These are phyloP conservation scores for Sarcocystis neurona DNA, from an alignment of 169 alveolate species.

Conservation along the genomic window DNA sequence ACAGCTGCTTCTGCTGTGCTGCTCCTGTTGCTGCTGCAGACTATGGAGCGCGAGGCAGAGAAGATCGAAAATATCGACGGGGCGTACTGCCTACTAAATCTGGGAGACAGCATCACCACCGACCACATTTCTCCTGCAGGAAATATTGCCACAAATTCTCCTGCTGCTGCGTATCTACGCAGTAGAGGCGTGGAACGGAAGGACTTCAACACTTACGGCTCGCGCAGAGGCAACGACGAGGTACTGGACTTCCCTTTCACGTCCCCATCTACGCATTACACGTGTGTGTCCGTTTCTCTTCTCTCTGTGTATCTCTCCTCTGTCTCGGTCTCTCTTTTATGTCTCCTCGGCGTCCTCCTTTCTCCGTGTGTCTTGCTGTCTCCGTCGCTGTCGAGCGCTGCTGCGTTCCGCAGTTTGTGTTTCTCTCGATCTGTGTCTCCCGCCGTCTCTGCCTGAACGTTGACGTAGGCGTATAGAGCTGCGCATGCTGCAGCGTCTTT, in stretches of 20 bases:
- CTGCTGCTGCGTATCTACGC: constrained; percentile 89
- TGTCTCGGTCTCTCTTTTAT: neutral
- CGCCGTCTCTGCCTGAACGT: no score
- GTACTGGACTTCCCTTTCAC: neutral
- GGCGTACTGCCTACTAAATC: constrained; percentile 71
- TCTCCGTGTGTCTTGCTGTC: neutral
- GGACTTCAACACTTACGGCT: constrained; percentile 96
- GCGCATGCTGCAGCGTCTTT: no score
- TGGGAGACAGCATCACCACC: constrained; percentile 95
- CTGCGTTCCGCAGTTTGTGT: no score
- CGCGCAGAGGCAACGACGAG: constrained; percentile 96
- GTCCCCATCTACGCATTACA: no score
- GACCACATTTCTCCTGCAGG: constrained; percentile 99
- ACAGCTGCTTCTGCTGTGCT: neutral
- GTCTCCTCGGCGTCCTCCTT: neutral
- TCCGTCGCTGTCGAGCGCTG: neutral
- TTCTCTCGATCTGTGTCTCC: neutral
- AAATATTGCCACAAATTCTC: constrained; percentile 90
- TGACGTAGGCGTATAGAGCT: no score
- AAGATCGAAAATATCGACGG: constrained; percentile 26
- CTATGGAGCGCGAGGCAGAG: constrained; percentile 33
- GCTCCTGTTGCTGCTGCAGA: constrained; percentile 36
- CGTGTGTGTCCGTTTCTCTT: neutral
- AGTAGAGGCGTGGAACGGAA: constrained; percentile 84
- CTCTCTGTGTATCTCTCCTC: neutral